A percentile compares a stretch with the other conserved stretches of the same genome.
Conservation (phyloP, 2,329 filamentous ascomycete species). For the Pseudopyricularia javanii region DNA sequence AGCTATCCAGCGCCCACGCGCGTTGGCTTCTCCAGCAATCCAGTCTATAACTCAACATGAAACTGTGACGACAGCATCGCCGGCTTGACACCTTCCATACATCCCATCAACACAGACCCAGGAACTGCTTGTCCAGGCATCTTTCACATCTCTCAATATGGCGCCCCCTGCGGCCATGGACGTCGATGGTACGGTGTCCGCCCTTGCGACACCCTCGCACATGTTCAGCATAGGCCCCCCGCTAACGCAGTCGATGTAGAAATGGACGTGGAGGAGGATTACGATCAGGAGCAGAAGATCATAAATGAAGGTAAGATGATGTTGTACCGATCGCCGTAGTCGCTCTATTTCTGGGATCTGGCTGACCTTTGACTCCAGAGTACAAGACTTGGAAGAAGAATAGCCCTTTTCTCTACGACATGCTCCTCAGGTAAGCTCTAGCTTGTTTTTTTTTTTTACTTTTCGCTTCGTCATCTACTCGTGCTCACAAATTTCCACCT, state of each 20-base stretch:
- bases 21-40: too few species aligned
- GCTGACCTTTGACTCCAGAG: constrained; percentile 37
- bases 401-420: constrained; percentile 93
- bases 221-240: constrained; percentile 3
- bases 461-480: constrained; percentile 1
- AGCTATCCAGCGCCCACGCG: too few species aligned
- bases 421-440: constrained; percentile 67
- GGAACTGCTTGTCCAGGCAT: neutral
- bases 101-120: too few species aligned
- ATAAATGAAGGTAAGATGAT: constrained; percentile 69
- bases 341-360: neutral
- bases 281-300: constrained; percentile 67
- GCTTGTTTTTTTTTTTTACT: neutral
- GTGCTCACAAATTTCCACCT: constrained; percentile 6
- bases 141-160: constrained; percentile 1
- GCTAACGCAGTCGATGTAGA: constrained; percentile 20
- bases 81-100: too few species aligned
- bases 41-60: too few species aligned
- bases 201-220: neutral
- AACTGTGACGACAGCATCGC: too few species aligned
- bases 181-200: neutral
- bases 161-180: neutral
- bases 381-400: constrained; percentile 99
- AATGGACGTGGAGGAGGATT: constrained; percentile 54
- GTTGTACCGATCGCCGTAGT: neutral